phyloP scores from a whole-genome alignment of 2,329 filamentous ascomycete genomes.

The Alternaria ethzedia region DNA sequence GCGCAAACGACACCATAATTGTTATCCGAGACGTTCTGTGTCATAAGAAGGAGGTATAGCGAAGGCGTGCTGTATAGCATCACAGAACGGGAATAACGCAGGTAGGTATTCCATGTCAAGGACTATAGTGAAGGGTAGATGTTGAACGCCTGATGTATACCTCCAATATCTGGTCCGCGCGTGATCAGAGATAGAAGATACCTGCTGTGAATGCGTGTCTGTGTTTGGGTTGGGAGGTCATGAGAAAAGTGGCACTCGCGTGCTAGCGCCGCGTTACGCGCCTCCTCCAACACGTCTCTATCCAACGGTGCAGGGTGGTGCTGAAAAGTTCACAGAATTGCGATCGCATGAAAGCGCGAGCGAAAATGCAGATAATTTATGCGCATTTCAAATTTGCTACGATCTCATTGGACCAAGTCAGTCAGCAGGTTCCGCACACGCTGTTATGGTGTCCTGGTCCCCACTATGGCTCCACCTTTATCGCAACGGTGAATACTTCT shows the following conservation, averaged over 20 bases:
- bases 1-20: too few species aligned
- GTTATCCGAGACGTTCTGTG: too few species aligned
- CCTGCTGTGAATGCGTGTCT: not conserved
- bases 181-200: not conserved
- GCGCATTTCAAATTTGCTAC: not conserved
- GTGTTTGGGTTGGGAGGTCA: not conserved
- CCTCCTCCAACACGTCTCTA: not conserved
- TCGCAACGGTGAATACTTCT: not conserved
- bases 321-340: not conserved
- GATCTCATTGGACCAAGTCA: not conserved
- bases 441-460: not conserved
- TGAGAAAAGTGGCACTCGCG: not conserved
- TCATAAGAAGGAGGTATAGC: too few species aligned
- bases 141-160: too few species aligned
- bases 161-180: not conserved
- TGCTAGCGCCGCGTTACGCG: not conserved
- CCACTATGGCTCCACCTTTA: not conserved
- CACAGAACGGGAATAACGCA: too few species aligned
- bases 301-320: not conserved
- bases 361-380: accelerated
- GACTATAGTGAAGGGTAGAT: too few species aligned
- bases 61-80: too few species aligned
- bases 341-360: not conserved
- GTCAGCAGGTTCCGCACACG: not conserved
- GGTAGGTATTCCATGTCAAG: too few species aligned